Evolutionary conservation across 2,329 filamentous ascomycete genomes (phyloP).

Genomic region (Penicillium brasilianum): DNA sequence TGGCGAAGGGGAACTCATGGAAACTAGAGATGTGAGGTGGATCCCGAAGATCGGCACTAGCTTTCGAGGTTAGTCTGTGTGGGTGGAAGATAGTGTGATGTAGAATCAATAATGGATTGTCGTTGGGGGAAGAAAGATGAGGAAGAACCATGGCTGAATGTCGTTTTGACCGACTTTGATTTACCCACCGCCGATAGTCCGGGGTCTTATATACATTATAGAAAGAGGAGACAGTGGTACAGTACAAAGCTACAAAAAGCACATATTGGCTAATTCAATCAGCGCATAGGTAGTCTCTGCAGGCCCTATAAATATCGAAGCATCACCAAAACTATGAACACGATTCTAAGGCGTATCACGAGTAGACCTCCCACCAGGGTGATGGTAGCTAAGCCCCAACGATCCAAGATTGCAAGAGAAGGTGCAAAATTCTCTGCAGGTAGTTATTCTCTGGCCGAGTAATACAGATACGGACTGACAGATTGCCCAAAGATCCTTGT

Average conservation of each 20-base stretch:
- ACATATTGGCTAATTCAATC: neutral
- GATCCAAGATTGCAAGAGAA: neutral
- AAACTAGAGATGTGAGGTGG: neutral
- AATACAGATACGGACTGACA: neutral
- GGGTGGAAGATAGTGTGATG: conserved; percentile 7
- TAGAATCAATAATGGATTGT: conserved; percentile 3
- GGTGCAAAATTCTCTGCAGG: neutral
- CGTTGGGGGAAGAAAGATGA: neutral
- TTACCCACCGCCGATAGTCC: neutral
- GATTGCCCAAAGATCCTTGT: neutral
- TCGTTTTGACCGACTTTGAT: conserved; percentile 9
- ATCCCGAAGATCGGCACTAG: neutral
- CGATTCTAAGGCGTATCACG: neutral
- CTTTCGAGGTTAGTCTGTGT: neutral
- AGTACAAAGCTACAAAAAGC: neutral
- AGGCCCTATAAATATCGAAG: neutral
- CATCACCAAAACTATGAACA: neutral
- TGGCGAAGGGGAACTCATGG: conserved; percentile 38
- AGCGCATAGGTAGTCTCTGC: neutral
- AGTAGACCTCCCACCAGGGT: neutral
- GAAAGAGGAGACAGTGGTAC: neutral
- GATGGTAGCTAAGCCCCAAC: neutral
- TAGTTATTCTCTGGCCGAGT: neutral
- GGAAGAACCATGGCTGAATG: conserved; percentile 8
- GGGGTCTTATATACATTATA: neutral